Evolutionary conservation across 2,329 filamentous ascomycete genomes (phyloP).

Genomic region (Arthroderma sp.): DNA sequence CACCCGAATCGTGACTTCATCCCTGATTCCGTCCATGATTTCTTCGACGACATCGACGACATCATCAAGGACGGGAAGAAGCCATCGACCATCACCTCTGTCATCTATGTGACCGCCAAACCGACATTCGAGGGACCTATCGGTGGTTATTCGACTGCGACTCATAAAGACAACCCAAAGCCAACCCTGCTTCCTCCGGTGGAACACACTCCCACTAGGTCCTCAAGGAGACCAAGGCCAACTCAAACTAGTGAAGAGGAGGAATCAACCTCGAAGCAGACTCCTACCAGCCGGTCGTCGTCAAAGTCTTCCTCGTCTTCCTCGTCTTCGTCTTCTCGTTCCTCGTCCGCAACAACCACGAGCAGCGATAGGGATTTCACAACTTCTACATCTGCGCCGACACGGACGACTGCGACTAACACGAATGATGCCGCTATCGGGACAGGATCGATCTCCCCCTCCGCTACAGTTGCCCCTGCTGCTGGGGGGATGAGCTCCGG

Average conservation of each 20-base stretch:
- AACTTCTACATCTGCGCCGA: conserved; percentile 4
- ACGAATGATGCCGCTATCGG: conserved; percentile 10
- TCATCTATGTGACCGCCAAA: conserved; percentile 41
- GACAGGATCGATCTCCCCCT: conserved; percentile 15
- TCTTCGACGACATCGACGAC: conserved; percentile 5
- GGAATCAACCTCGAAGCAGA: conserved; percentile 15
- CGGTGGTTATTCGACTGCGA: conserved; percentile 37
- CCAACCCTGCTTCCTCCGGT: conserved; percentile 22
- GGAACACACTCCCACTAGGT: conserved; percentile 12
- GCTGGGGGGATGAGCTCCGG: conserved; percentile 31
- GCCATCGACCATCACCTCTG: conserved; percentile 17
- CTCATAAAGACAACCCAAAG: conserved; percentile 6
- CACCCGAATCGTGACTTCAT: conserved; percentile 2
- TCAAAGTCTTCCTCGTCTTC: conserved; percentile 6
- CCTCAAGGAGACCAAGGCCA: conserved; percentile 3
- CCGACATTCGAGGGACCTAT: conserved; percentile 43
- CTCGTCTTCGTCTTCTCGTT: conserved; percentile 7
- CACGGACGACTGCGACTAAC: conserved; percentile 4
- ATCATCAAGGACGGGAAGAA: conserved; percentile 1
- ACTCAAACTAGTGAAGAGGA: conserved; percentile 8
- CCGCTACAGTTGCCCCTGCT: conserved; percentile 17
- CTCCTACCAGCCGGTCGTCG: not conserved
- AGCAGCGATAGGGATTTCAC: conserved; percentile 4
- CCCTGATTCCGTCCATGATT: conserved; percentile 2
- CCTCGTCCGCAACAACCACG: conserved; percentile 8